Evolutionary conservation across 139 green algal genomes (phyloP).

Genomic region (Tetraselmis striata): DNA sequence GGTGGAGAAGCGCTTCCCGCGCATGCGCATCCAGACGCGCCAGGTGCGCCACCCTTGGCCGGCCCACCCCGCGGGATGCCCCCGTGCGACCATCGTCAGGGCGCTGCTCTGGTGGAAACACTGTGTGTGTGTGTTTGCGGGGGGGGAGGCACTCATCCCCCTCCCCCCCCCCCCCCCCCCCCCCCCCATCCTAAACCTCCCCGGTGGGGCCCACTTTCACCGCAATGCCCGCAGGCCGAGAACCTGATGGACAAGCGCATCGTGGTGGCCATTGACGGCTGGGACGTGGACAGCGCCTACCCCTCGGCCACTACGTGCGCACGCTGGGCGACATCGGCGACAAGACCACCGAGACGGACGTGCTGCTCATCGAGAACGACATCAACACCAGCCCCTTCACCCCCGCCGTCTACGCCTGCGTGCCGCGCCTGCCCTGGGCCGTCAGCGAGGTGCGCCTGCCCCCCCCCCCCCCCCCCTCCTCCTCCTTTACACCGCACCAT

Average conservation of each 20-base stretch:
- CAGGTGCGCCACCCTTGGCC: conserved; percentile 32
- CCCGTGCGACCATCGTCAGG: too few relatives aligned
- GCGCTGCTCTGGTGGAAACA: too few relatives aligned
- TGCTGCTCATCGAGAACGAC: conserved; percentile 84
- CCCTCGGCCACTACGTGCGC: conserved; percentile 76
- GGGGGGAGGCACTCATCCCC: conserved; percentile 1
- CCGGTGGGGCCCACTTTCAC: neutral
- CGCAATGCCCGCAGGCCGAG: conserved; percentile 34
- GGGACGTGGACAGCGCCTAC: conserved; percentile 59
- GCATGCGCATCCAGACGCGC: conserved; percentile 82
- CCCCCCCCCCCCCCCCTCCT: neutral
- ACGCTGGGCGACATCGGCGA: conserved; percentile 76
- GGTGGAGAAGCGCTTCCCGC: conserved; percentile 67
- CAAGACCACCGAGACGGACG: conserved; percentile 76
- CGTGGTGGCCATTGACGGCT: conserved; percentile 75
- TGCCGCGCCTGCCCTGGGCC: conserved; percentile 86
- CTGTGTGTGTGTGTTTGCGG: too few relatives aligned
- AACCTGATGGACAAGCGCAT: conserved; percentile 77
- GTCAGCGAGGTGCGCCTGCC: conserved; percentile 29
- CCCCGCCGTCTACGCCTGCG: conserved; percentile 84
- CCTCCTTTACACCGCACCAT: neutral
- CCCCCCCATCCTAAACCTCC: neutral
- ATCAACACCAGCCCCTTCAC: conserved; percentile 82
- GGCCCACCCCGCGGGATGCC: neutral
- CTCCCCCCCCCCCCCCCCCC: neutral